A percentile compares a stretch with the other conserved stretches of the same genome.
phyloP scores from a whole-genome alignment of 441 rosid genomes.

The Biscutella auriculata region DNA sequence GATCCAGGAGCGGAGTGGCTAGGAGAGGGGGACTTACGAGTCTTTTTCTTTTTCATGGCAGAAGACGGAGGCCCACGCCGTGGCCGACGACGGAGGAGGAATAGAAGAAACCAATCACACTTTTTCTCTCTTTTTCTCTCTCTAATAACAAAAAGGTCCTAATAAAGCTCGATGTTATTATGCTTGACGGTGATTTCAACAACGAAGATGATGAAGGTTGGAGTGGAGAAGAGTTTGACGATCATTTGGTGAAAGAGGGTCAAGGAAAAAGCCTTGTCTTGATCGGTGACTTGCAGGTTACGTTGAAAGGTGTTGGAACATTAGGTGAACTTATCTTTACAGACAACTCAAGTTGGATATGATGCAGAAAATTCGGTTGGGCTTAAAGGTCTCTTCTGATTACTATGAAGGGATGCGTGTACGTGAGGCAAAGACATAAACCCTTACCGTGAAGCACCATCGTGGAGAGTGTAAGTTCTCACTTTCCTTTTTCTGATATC shows the following conservation, averaged over 20 bases:
- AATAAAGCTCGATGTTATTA: constrained; percentile 65
- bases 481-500: neutral
- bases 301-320: constrained; percentile 73
- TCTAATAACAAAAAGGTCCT: too few relatives aligned
- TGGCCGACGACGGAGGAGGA: too few relatives aligned
- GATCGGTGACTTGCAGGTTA: constrained; percentile 68
- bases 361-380: constrained; percentile 82
- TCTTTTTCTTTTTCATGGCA: too few relatives aligned
- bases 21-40: too few relatives aligned
- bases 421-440: constrained; percentile 87
- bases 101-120: too few relatives aligned
- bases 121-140: too few relatives aligned
- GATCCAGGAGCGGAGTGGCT: too few relatives aligned
- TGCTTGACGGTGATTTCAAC: constrained; percentile 85
- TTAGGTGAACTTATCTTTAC: constrained; percentile 75
- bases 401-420: constrained; percentile 51
- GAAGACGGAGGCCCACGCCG: too few relatives aligned
- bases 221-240: constrained; percentile 65
- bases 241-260: constrained; percentile 75
- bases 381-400: constrained; percentile 66
- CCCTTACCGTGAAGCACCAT: constrained; percentile 85
- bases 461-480: constrained; percentile 71
- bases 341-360: constrained; percentile 87
- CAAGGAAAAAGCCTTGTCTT: constrained; percentile 81
- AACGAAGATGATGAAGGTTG: constrained; percentile 66